Evolutionary conservation across 192 early-diverging fungal genomes (phyloP).

Genomic region (Gaertneriomyces sp.): DNA sequence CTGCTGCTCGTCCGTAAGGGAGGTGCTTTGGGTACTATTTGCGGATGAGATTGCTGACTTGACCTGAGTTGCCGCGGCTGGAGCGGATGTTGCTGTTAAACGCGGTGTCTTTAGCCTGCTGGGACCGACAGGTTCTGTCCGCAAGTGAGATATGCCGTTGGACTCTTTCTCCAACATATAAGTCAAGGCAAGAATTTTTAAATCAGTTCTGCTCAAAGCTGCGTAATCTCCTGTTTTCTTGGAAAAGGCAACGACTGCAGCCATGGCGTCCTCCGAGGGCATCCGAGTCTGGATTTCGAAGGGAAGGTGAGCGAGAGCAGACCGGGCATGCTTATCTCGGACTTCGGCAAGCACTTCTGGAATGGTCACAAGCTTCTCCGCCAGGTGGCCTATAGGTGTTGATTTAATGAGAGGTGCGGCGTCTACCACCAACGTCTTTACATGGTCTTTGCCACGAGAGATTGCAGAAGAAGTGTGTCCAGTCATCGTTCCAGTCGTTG

Average conservation of each 20-base stretch:
- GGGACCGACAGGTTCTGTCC: conserved; percentile 58
- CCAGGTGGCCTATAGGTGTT: conserved; percentile 49
- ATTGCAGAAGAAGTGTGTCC: too few relatives aligned
- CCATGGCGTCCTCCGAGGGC: conserved; percentile 63
- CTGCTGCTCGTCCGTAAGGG: too few relatives aligned
- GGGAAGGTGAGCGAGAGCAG: conserved; percentile 54
- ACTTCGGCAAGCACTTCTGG: conserved; percentile 87
- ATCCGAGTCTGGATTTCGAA: conserved; percentile 60
- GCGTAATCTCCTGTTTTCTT: conserved; percentile 90
- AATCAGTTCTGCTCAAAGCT: conserved; percentile 73
- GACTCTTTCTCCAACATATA: conserved; percentile 80
- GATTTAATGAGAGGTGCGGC: conserved; percentile 32
- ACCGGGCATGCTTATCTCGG: conserved; percentile 67
- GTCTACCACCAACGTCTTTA: conserved; percentile 32
- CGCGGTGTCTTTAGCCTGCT: too few relatives aligned
- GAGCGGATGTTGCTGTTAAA: too few relatives aligned
- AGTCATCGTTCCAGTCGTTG: too few relatives aligned
- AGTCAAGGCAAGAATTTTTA: conserved; percentile 85
- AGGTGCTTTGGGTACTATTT: too few relatives aligned
- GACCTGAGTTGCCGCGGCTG: too few relatives aligned
- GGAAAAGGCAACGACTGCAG: conserved; percentile 73
- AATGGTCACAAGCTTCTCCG: conserved; percentile 74
- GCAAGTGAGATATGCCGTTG: conserved; percentile 66
- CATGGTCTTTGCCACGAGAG: conserved; percentile 22
- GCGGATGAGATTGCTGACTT: too few relatives aligned